Base-by-base conservation (phyloP, 2,329 filamentous ascomycete species). In the Colletotrichum horii region DNA sequence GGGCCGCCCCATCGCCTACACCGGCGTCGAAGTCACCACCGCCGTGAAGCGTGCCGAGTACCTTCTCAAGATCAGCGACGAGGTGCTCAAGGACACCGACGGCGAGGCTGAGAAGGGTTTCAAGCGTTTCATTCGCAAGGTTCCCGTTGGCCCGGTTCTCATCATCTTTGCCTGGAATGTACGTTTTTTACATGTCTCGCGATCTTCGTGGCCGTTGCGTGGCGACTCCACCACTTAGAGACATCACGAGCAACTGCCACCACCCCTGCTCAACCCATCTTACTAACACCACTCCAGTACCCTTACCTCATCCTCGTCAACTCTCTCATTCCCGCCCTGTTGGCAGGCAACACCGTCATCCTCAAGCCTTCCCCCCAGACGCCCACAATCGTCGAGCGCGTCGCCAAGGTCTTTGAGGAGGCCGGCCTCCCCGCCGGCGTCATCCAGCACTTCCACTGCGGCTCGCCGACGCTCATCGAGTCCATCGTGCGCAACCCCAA, bases 131-230 rank as follows among this genome's bases (percentile, higher is more conserved):
- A 95, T 98, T 82, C 93, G 93, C 83, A 98, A 97, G 85, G 91
- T 95, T 11, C 95, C 96, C 1, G 91, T 98, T 68, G 96, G 96
- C 1, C 95, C 96, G 14, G 94, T 97, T 19, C 89, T 98, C 75
- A 90, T 98, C 78, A 92, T 98, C 76, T 98, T 98, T 85, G 94
- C 96, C 1, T 98, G 96, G 96, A 98, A 98, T 86, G 96, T 97
- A 86, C 86, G 95, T 84, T 68, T 70, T 38, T 70, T 56, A 0
- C 6, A 19, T 30, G 28, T 30, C 12, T 64, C 34, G 22, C 52
- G n/a, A 48, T 48, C 38, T 48, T 48, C 58, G 28, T 61, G 6
- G 43, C 60, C 36, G 58, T 36, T 26, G 58, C 22, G 66, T 22
- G 66, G 34, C 66, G 24, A 66, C 38, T n/a, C 19, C 19, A n/a